Base-by-base conservation (phyloP, 352 stramenopile species). In the Phytopythium montanum region DNA sequence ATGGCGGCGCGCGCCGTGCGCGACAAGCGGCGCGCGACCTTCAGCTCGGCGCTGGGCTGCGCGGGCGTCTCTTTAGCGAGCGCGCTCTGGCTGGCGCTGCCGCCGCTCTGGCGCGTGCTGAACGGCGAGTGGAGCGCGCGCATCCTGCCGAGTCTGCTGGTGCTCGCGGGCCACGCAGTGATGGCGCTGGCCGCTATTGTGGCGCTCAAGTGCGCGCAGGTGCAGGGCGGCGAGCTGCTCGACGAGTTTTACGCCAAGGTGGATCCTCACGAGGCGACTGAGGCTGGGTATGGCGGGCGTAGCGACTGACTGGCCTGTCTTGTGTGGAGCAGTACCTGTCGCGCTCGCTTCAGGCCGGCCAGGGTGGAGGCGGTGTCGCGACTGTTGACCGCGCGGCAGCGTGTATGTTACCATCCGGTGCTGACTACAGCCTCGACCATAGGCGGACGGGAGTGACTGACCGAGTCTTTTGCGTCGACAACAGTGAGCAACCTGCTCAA, bases 71-170 rank as follows among this genome's bases (percentile, higher is more conserved):
- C 84, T 50, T 29, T 76, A 26, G 61, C 69, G 28, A 56, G 63
- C 21, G 55, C 75, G 45, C 63, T 92, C 34, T 75, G 68, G 59
- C 59, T 92, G 42, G 61, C 72, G 49, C 67, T 92, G 48, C 83
- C 83, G 51, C 74, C 81, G 49, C 73, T 79, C 2, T 90, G 83
- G 79, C 76, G 76, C 50, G 73, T 92, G 49, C 57, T 92, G 31
- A 89, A 87, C 52, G 80, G 80, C 76, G 78, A 90, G 34, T 92
- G 80, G 80, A 92, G 79, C 53, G 58, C 64, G 26, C 53, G 59
- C 42, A 75, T 87, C 48, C 8, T 81, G 44, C 70, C 66, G 41
- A 87, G 77, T 78, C 60, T 92, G 23, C 9, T 82, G 53, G 79
- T 72, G n/a, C 71, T 89, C 31, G 58, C 64, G 45, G 77, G 65